Evolutionary conservation across 495 filamentous ascomycete species (phyloP).

Genomic region (Aspergillus steynii): DNA sequence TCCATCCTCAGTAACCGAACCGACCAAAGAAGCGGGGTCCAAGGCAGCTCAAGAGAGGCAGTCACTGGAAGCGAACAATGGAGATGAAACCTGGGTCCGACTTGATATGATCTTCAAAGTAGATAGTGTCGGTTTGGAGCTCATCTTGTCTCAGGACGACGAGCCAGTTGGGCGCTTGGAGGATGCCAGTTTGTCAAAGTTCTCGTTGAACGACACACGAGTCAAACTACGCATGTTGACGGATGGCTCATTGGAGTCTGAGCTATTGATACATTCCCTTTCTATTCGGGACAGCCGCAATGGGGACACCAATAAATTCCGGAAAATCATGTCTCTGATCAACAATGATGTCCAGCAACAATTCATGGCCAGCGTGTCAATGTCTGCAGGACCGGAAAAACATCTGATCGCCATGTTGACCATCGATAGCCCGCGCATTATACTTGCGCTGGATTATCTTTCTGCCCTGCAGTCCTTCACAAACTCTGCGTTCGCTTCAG

Average conservation of each 20-base stretch:
- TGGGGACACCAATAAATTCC: constrained; percentile 88
- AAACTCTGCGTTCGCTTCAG: constrained; percentile 63
- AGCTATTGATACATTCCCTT: constrained; percentile 90
- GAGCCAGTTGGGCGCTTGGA: constrained; percentile 76
- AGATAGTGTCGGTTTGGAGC: constrained; percentile 80
- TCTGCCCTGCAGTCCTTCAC: constrained; percentile 85
- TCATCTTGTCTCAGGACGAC: constrained; percentile 74
- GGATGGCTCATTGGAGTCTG: constrained; percentile 88
- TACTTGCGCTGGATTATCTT: constrained; percentile 92
- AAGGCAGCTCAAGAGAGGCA: constrained; percentile 54
- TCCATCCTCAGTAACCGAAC: constrained; percentile 55
- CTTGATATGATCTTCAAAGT: constrained; percentile 92
- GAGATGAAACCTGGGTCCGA: constrained; percentile 80
- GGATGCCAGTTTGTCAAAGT: constrained; percentile 82
- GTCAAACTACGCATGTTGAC: constrained; percentile 94
- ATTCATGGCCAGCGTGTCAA: constrained; percentile 95
- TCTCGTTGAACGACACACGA: constrained; percentile 87
- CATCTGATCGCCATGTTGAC: constrained; percentile 89
- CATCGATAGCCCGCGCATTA: constrained; percentile 93
- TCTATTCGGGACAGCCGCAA: constrained; percentile 89
- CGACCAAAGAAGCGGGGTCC: constrained; percentile 37
- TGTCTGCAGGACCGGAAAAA: constrained; percentile 80
- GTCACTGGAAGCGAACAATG: constrained; percentile 61
- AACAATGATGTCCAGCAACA: constrained; percentile 91
- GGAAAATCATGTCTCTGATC: constrained; percentile 95